Percentiles rank a stretch among this genome's conserved stretches.
Evolutionary conservation across 371 early-diverging fungal species (phyloP).

Genomic region (Rhizomucor pusillus): DNA sequence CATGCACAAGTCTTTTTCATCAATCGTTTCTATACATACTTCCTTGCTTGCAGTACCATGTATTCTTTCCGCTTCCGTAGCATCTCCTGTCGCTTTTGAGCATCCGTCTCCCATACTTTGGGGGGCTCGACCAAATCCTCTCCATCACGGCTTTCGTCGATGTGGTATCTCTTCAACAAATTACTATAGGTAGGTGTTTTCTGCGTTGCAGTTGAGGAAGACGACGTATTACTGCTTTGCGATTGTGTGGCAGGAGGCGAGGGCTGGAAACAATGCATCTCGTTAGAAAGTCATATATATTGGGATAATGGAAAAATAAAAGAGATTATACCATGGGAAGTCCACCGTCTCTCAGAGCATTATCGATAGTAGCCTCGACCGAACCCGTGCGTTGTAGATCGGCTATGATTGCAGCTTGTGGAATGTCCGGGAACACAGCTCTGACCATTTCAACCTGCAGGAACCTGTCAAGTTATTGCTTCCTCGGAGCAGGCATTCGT

Average conservation of each 20-base stretch:
- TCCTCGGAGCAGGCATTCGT: background rate
- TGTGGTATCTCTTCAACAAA: conserved; percentile 51
- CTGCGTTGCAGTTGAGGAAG: conserved; percentile 25
- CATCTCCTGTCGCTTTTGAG: conserved; percentile 72
- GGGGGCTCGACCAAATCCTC: conserved; percentile 56
- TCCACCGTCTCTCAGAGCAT: conserved; percentile 76
- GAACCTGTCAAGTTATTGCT: background rate
- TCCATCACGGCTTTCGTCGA: conserved; percentile 39
- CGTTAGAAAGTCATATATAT: background rate
- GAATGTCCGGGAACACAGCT: conserved; percentile 86
- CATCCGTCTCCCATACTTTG: conserved; percentile 76
- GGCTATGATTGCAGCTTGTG: conserved; percentile 76
- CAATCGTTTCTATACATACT: conserved; percentile 35
- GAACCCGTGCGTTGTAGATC: conserved; percentile 87
- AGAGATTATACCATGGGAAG: conserved; percentile 60
- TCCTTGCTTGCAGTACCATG: conserved; percentile 86
- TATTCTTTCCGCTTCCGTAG: conserved; percentile 81
- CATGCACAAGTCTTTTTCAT: background rate
- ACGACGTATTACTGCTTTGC: background rate
- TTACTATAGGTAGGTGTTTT: conserved; percentile 38
- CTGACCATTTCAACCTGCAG: conserved; percentile 70
- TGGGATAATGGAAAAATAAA: no score
- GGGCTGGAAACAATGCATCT: background rate
- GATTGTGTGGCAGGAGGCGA: conserved; percentile 1
- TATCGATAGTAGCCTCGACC: conserved; percentile 85